Base-by-base conservation (phyloP, 371 early-diverging fungal species). In the Phascolomyces articulosus region DNA sequence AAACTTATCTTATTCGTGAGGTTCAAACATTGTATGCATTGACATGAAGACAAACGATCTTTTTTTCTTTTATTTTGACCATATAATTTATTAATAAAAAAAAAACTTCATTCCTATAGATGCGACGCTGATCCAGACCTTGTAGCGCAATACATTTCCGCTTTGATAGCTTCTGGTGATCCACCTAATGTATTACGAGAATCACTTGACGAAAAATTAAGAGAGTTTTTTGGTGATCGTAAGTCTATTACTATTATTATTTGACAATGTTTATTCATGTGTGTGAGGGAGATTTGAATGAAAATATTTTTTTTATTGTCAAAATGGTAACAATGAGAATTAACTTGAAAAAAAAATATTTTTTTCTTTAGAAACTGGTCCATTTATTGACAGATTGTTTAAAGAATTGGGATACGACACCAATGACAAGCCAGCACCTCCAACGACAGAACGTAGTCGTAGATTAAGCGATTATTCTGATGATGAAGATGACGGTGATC, bases 51-150 rank as follows among this genome's bases (percentile, higher is more conserved):
- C 34, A 0, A 34, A 34, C 6, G 2, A 11, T 9, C 11, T 34
- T 34, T 34, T 34, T 21, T 18, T 2, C 3, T 23, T 29, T 26
- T 7, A 63, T 28, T 49, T 15, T 28, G 59, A 10, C 4, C 38
- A 21, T 31, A 26, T 24, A 3, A 40, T 15, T 58, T 58, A 15
- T 29, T 1, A 47, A 89, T 88, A 65, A 81, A 90, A 34, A 71
- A 89, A 38, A 90, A 89, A 16, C 4, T 3, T 44, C 16, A 44
- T 69, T 88, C 26, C n/a, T n/a, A 26, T 69, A 93, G 91, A 23
- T 90, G 85, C 65, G 94, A 93, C 40, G 93, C 92, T 21, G 94
- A 93, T 67, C 89, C 91, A 7, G 72, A 63, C 18, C 87, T 91
- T 40, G 70, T 93, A 21, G 89, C 92, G 20, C 91, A 92, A 51